Evolutionary conservation across 2,329 filamentous ascomycete genomes (phyloP), one percentile per base, ranked within the genome.

Genomic region (Taxawa tesnikishii): DNA sequence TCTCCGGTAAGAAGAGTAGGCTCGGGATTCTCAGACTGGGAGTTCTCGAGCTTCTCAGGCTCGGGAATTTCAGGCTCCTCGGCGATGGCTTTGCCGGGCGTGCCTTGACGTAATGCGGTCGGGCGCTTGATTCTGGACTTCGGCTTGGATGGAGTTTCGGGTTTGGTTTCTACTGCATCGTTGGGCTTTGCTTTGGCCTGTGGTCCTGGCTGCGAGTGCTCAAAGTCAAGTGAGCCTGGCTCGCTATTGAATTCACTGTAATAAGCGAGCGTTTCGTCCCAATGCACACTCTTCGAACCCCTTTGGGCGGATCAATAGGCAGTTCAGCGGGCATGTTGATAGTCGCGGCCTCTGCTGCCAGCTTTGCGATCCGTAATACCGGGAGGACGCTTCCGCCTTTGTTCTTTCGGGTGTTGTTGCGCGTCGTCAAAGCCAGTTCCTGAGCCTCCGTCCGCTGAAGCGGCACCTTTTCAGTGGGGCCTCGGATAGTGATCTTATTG

Each of bases 401-500:
- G 46, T 69, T 69, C 45, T 61, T 62, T 25, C 59, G 53, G 6
- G 65, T 69, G 41, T 69, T 69, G 30, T 48, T 50, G 19, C 58
- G 54, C 2, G 65, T 68, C 11, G 58, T 33, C 8, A 56, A 44
- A 8, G 62, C 54, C 6, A 67, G 45, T 34, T 64, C 58, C 37
- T 68, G 64, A 11, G 63, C 62, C 36, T 68, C 63, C 5, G 58
- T 58, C 40, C 58, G 59, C 46, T 63, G 65, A 18, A 67, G 50
- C 7, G 60, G 46, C 6, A 67, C 54, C 4, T 56, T 56, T 34
- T 60, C 58, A 7, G 49, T 49, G 10, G 52, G 49, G 8, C 62
- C 56, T 14, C 63, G 57, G 15, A 66, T 56, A 1, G 59, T 51
- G 15, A 67, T 65, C 40, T 44, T 56, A 29, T 57, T 60, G 4